A percentile compares a stretch with the other conserved stretches of the same genome.
Conservation (phyloP, 306 rosid species). For the Cucumis hystrix region DNA sequence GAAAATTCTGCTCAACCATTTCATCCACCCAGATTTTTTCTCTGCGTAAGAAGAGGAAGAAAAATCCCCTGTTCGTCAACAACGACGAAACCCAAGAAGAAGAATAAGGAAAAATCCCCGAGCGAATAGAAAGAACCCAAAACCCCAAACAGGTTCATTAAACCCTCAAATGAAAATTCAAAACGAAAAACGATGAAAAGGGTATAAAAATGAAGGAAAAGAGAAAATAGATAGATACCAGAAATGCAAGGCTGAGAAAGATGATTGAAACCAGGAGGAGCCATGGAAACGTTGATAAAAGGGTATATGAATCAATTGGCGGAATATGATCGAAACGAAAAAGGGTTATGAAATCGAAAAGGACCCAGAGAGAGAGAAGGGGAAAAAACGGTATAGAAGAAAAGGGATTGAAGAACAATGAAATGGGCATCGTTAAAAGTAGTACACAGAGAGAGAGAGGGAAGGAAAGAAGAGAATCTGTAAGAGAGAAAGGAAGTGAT, state of each 20-base stretch:
- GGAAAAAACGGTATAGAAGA: conserved; percentile 18
- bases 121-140: background rate
- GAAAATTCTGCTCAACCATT: conserved; percentile 85
- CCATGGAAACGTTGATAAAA: conserved; percentile 25
- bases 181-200: background rate
- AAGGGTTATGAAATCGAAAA: conserved; percentile 19
- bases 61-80: conserved; percentile 58
- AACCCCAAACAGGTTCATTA: background rate
- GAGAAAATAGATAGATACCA: conserved; percentile 25
- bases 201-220: background rate
- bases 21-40: conserved; percentile 84
- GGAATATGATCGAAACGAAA: conserved; percentile 16
- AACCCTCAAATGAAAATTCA: background rate
- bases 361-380: conserved; percentile 17
- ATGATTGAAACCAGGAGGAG: conserved; percentile 61
- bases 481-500: conserved; percentile 36
- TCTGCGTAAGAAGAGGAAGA: conserved; percentile 65
- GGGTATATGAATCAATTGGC: conserved; percentile 13
- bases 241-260: conserved; percentile 79
- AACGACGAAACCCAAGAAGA: background rate
- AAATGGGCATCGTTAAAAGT: conserved; percentile 42
- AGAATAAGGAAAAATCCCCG: background rate
- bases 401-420: conserved; percentile 29
- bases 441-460: conserved; percentile 15
- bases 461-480: conserved; percentile 39